A percentile compares a stretch with the other conserved stretches of the same genome.
phyloP scores from a whole-genome alignment of 2,329 filamentous ascomycete species.

The Akanthomyces lecanii region DNA sequence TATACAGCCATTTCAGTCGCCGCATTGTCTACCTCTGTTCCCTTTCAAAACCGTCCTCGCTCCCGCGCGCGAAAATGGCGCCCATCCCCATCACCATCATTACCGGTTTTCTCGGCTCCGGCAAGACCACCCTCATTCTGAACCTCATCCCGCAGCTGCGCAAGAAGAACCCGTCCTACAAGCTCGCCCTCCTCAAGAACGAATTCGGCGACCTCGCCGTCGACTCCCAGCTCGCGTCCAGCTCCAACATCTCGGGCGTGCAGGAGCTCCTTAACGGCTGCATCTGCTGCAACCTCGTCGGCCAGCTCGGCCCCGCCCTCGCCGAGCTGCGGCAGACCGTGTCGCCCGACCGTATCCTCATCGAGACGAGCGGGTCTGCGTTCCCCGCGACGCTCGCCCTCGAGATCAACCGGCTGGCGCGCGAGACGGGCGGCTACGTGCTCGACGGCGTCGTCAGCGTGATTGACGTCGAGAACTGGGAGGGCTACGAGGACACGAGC shows the following conservation, averaged over 20 bases:
- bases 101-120: slow-evolving; percentile 92
- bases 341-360: slow-evolving; percentile 76
- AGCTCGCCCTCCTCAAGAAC: slow-evolving; percentile 92
- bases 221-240: slow-evolving; percentile 85
- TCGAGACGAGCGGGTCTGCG: slow-evolving; percentile 87
- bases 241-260: slow-evolving; percentile 79
- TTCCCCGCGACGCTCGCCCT: slow-evolving; percentile 87
- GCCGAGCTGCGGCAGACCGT: slow-evolving; percentile 59
- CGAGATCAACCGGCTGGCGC: slow-evolving; percentile 76
- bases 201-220: slow-evolving; percentile 94
- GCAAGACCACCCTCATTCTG: slow-evolving; percentile 93
- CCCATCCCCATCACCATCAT: slow-evolving; percentile 90
- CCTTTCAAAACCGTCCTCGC: neutral
- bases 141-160: slow-evolving; percentile 87
- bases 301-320: slow-evolving; percentile 79
- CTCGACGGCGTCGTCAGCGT: slow-evolving; percentile 87
- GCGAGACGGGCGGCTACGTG: slow-evolving; percentile 64
- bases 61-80: slow-evolving; percentile 41
- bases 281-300: slow-evolving; percentile 98
- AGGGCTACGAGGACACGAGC: slow-evolving; percentile 85
- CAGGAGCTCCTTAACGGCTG: slow-evolving; percentile 93
- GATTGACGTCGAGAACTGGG: slow-evolving; percentile 93
- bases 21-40: neutral
- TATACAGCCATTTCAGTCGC: neutral
- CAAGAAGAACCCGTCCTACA: slow-evolving; percentile 69